Percentiles rank a stretch among this genome's conserved stretches.
phyloP scores from a whole-genome alignment of 1,139 yeast genomes.

The Ogataea hybrid region DNA sequence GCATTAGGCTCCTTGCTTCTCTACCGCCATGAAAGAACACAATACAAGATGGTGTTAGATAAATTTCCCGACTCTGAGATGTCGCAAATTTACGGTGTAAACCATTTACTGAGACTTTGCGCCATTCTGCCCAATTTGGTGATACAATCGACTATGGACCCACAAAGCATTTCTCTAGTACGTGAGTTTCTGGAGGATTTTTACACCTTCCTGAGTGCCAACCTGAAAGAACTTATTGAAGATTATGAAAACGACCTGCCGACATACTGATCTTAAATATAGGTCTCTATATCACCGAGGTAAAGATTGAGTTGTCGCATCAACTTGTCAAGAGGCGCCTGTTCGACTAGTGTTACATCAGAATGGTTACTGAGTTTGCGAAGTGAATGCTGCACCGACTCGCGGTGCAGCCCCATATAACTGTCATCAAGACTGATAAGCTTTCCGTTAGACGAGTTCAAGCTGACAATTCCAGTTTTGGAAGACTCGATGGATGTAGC shows the following conservation, averaged over 20 bases:
- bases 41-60: slow-evolving; percentile 54
- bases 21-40: slow-evolving; percentile 83
- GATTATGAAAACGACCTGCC: slow-evolving; percentile 18
- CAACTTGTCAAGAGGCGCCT: slow-evolving; percentile 4
- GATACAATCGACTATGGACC: slow-evolving; percentile 78
- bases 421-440: slow-evolving; percentile 53
- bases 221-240: slow-evolving; percentile 47
- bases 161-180: slow-evolving; percentile 60
- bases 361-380: slow-evolving; percentile 15
- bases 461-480: slow-evolving; percentile 45
- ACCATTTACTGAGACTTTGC: slow-evolving; percentile 71
- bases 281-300: slow-evolving; percentile 13
- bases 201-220: slow-evolving; percentile 48
- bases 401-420: slow-evolving; percentile 55
- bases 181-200: slow-evolving; percentile 54
- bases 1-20: slow-evolving; percentile 69
- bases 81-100: slow-evolving; percentile 65
- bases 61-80: slow-evolving; percentile 37
- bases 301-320: slow-evolving; percentile 3
- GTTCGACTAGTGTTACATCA: slow-evolving; percentile 13
- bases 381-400: background rate
- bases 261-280: slow-evolving; percentile 11
- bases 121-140: slow-evolving; percentile 80
- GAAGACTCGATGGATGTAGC: slow-evolving; percentile 63
- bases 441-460: slow-evolving; percentile 23